Percentiles rank a stretch among this genome's conserved stretches.
Evolutionary conservation across 2,329 filamentous ascomycete species (phyloP).

Genomic region (Rosellinia necatrix): DNA sequence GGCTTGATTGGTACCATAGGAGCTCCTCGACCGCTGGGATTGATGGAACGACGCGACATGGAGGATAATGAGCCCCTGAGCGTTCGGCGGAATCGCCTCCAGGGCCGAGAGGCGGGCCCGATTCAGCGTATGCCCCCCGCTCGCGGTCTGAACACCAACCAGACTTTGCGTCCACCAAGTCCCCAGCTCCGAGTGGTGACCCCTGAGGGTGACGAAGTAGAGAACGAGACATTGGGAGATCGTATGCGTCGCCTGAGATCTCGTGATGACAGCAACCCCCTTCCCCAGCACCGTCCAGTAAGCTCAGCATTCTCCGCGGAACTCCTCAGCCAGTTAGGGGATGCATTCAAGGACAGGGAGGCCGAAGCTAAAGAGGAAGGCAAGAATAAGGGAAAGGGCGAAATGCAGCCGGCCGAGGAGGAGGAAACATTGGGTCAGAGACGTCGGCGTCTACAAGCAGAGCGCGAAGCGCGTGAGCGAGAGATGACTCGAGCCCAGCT

Average conservation of each 20-base stretch:
- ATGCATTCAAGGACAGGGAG: slow-evolving; percentile 50
- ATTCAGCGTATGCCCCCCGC: slow-evolving; percentile 49
- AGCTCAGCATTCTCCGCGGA: slow-evolving; percentile 71
- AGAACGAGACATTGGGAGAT: slow-evolving; percentile 70
- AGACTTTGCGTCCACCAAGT: slow-evolving; percentile 35
- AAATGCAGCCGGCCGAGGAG: slow-evolving; percentile 50
- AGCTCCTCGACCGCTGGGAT: slow-evolving; percentile 68
- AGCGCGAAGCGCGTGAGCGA: slow-evolving; percentile 65
- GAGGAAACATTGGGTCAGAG: slow-evolving; percentile 82
- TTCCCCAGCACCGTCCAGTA: slow-evolving; percentile 62
- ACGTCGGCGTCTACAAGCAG: slow-evolving; percentile 72
- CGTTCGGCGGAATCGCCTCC: slow-evolving; percentile 73
- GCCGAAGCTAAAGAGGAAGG: slow-evolving; percentile 37
- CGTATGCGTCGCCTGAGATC: slow-evolving; percentile 68
- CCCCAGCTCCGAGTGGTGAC: slow-evolving; percentile 40
- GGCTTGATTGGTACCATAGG: slow-evolving; percentile 54
- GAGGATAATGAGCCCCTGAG: slow-evolving; percentile 94
- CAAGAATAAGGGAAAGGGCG: slow-evolving; percentile 40
- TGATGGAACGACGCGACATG: slow-evolving; percentile 80
- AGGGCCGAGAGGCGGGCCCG: slow-evolving; percentile 58
- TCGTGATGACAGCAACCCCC: slow-evolving; percentile 52
- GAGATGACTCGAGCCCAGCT: slow-evolving; percentile 50
- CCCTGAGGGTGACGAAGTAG: slow-evolving; percentile 55
- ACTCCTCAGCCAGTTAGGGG: slow-evolving; percentile 67
- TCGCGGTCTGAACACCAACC: slow-evolving; percentile 38